Evolutionary conservation across 2,329 filamentous ascomycete genomes (phyloP).

Genomic region (Cryphonectria carpinicola): DNA sequence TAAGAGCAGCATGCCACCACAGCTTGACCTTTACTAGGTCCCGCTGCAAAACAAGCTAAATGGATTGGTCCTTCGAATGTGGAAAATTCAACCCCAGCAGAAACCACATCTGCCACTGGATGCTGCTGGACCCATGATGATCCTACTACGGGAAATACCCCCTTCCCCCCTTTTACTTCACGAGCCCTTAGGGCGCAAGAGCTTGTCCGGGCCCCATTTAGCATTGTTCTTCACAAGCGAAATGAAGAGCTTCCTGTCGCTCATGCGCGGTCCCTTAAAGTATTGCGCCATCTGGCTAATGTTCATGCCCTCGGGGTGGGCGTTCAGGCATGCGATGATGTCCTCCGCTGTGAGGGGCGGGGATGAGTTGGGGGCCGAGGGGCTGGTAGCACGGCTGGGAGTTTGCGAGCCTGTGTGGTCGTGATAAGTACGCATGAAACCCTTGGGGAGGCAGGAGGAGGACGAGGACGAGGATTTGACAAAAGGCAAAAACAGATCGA

Average conservation of each 20-base stretch:
- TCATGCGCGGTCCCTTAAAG: slow-evolving; percentile 55
- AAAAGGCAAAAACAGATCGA: background rate
- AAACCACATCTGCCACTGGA: too few relatives aligned
- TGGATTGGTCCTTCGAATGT: background rate
- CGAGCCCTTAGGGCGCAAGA: slow-evolving; percentile 41
- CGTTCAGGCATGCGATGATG: slow-evolving; percentile 57
- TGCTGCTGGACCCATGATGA: background rate
- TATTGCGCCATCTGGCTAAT: slow-evolving; percentile 57
- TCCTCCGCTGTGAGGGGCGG: slow-evolving; percentile 53
- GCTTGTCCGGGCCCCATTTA: slow-evolving; percentile 58
- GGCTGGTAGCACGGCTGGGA: slow-evolving; percentile 18
- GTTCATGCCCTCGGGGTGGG: slow-evolving; percentile 54
- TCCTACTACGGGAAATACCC: background rate
- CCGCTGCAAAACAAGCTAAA: background rate
- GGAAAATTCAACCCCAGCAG: background rate
- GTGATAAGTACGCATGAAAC: slow-evolving; percentile 10
- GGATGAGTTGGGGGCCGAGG: slow-evolving; percentile 20
- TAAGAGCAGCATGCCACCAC: background rate
- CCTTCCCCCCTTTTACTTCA: background rate
- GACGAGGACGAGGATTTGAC: background rate
- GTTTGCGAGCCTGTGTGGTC: slow-evolving; percentile 26
- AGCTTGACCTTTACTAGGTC: background rate
- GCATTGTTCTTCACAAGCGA: slow-evolving; percentile 60
- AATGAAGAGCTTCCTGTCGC: slow-evolving; percentile 60
- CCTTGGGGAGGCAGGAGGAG: background rate